Evolutionary conservation across 202 grass and related monocot species (phyloP).

Genomic region (Panicum virgatum): DNA sequence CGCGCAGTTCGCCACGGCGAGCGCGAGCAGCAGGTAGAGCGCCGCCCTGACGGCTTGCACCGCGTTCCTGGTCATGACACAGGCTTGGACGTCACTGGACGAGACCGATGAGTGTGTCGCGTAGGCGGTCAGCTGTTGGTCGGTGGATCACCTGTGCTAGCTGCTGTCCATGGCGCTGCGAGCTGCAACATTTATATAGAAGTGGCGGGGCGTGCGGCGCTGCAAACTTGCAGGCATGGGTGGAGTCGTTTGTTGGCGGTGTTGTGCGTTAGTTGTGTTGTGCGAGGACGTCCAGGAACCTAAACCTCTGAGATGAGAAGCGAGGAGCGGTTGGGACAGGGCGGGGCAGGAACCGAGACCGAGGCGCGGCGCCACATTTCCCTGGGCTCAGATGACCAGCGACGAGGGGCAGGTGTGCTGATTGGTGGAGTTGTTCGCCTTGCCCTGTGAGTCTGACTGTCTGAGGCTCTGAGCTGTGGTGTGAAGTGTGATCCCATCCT

Average conservation of each 20-base stretch:
- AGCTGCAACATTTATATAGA: slow-evolving; percentile 42
- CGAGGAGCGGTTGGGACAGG: slow-evolving; percentile 35
- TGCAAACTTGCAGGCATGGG: background rate
- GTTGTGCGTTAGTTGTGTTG: slow-evolving; percentile 43
- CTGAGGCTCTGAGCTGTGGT: too few species aligned
- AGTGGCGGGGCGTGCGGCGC: background rate
- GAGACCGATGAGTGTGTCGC: background rate
- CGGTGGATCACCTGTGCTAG: background rate
- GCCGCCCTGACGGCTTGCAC: slow-evolving; percentile 23
- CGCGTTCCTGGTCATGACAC: slow-evolving; percentile 30
- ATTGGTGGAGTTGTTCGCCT: slow-evolving; percentile 8
- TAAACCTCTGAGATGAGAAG: slow-evolving; percentile 40
- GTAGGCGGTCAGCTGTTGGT: background rate
- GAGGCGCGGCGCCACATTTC: background rate
- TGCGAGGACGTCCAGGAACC: slow-evolving; percentile 23
- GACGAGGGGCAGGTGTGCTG: background rate
- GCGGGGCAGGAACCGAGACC: too few species aligned
- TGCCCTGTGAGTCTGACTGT: too few species aligned
- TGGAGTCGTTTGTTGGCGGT: slow-evolving; percentile 45
- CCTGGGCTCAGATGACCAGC: background rate
- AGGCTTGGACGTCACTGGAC: background rate
- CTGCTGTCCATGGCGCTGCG: background rate
- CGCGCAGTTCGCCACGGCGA: slow-evolving; percentile 28
- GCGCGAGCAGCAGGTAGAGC: slow-evolving; percentile 37
- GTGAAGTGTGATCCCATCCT: too few species aligned